Evolutionary conservation across 768 basidiomycete species (phyloP).

Genomic region (Leccinum fibrillosum): DNA sequence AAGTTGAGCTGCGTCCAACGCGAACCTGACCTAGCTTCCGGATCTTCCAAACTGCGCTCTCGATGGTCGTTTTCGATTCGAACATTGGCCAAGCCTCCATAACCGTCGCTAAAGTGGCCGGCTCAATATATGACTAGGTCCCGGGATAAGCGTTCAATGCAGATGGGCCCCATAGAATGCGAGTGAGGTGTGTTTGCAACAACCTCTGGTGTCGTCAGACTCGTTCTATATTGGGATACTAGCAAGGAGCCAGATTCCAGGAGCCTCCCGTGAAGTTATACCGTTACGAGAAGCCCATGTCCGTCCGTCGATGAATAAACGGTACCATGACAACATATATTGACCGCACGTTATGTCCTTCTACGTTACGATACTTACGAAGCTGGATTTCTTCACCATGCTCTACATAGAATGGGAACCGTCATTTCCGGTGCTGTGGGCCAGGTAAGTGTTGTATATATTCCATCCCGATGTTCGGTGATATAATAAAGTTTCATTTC

Average conservation of each 20-base stretch:
- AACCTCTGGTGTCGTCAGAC: too few relatives aligned
- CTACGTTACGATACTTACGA: too few relatives aligned
- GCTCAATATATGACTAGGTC: too few relatives aligned
- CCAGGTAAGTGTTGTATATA: neutral
- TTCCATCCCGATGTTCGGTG: neutral
- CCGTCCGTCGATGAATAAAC: neutral
- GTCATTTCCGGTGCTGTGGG: neutral
- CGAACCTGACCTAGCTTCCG: conserved; percentile 16
- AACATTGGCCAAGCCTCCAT: conserved; percentile 54
- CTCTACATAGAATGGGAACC: neutral
- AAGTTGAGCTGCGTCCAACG: conserved; percentile 70
- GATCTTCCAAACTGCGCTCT: conserved; percentile 3
- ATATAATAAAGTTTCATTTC: neutral
- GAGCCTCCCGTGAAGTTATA: neutral
- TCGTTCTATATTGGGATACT: too few relatives aligned
- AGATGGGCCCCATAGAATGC: too few relatives aligned
- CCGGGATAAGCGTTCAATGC: too few relatives aligned
- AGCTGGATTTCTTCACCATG: neutral
- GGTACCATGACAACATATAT: neutral
- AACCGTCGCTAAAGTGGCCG: too few relatives aligned
- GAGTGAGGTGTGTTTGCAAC: too few relatives aligned
- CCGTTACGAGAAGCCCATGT: neutral
- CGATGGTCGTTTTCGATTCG: conserved; percentile 8
- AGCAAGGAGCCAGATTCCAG: too few relatives aligned
- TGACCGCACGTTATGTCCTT: too few relatives aligned